Conservation (phyloP, 306 rosid genomes). For the Ormosia semicastrata region DNA sequence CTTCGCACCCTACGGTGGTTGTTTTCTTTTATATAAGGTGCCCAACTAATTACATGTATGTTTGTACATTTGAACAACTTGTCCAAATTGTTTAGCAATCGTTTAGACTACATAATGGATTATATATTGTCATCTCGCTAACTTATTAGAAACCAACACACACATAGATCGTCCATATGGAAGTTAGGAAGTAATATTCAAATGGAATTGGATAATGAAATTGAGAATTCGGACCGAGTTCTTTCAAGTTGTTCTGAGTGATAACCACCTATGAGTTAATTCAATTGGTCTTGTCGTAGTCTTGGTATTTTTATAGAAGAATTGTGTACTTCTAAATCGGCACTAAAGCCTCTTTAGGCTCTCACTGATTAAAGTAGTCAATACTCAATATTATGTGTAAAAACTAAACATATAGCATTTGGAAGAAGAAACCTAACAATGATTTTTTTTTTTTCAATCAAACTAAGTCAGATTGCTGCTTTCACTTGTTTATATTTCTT, state of each 20-base stretch:
- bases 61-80: neutral
- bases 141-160: neutral
- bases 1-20: neutral
- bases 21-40: neutral
- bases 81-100: neutral
- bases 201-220: neutral
- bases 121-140: neutral
- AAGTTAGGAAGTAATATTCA: constrained; percentile 13
- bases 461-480: neutral
- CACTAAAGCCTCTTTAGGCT: neutral
- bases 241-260: neutral
- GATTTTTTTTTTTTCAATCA: neutral
- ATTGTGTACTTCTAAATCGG: neutral
- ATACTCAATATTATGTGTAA: neutral
- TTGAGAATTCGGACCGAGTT: neutral
- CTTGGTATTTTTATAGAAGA: neutral
- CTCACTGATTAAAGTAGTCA: neutral
- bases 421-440: neutral
- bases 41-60: neutral
- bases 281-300: neutral
- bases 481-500: neutral
- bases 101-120: neutral
- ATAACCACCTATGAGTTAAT: constrained; percentile 7
- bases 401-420: neutral
- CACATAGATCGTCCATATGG: neutral